These are phyloP conservation scores for Diplocarpon mali DNA, from an alignment of 2,329 filamentous ascomycete species.

Conservation along the genomic window DNA sequence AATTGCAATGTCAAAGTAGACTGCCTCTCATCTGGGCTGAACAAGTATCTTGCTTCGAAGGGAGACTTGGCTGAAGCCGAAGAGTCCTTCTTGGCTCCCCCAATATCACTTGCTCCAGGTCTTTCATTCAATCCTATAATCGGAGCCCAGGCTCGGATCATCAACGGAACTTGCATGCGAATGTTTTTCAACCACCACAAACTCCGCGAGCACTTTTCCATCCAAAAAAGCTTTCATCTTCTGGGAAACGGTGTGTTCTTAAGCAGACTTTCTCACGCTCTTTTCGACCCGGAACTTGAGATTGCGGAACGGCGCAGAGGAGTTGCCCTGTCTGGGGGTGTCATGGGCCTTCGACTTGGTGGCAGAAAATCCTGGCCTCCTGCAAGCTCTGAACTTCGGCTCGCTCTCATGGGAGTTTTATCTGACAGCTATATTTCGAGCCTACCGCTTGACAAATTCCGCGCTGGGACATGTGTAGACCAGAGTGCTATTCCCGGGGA, in stretches of 20 bases:
- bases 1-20: constrained; percentile 12
- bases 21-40: constrained; percentile 17
- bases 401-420: constrained; percentile 79
- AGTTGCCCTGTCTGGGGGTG: constrained; percentile 53
- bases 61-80: constrained; percentile 4
- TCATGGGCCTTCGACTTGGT: constrained; percentile 77
- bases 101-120: constrained; percentile 43
- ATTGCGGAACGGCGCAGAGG: constrained; percentile 65
- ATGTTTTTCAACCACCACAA: constrained; percentile 67
- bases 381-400: constrained; percentile 81
- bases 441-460: constrained; percentile 16
- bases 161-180: constrained; percentile 67
- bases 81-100: constrained; percentile 22
- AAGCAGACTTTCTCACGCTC: constrained; percentile 64
- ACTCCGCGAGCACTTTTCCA: constrained; percentile 57
- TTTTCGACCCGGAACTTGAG: constrained; percentile 76
- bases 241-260: constrained; percentile 78
- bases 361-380: constrained; percentile 81
- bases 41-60: constrained; percentile 14
- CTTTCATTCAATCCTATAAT: constrained; percentile 70
- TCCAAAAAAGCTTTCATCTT: constrained; percentile 74
- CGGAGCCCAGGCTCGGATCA: constrained; percentile 59
- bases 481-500: constrained; percentile 48
- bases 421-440: constrained; percentile 54
- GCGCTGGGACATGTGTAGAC: constrained; percentile 26